These are phyloP conservation scores for Endothia cerciana DNA, from an alignment of 2,329 filamentous ascomycete species.

Conservation along the genomic window DNA sequence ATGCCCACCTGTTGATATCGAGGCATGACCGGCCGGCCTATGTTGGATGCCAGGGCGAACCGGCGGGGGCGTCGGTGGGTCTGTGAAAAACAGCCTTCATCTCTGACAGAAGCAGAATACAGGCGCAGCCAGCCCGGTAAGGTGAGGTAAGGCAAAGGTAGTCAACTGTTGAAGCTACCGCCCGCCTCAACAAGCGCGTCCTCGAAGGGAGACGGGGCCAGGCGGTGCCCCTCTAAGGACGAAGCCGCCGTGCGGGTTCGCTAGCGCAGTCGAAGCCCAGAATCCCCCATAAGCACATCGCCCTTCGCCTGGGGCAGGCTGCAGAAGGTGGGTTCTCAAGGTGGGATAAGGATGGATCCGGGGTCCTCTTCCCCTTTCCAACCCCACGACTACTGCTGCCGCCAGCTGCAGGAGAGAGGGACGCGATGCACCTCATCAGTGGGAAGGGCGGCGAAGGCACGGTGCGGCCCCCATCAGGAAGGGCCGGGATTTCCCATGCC, in stretches of 20 bases:
- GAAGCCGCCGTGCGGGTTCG: constrained; percentile 6
- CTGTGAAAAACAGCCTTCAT: neutral
- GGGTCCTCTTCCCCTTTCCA: constrained; percentile 14
- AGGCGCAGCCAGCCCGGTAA: neutral
- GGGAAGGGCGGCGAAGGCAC: constrained; percentile 8
- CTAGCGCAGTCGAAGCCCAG: neutral
- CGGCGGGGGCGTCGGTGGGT: neutral
- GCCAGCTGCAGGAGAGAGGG: constrained; percentile 7
- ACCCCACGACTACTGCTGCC: constrained; percentile 10
- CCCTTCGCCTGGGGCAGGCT: constrained; percentile 7
- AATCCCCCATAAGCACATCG: constrained; percentile 12
- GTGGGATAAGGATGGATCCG: constrained; percentile 10
- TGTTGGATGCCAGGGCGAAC: neutral
- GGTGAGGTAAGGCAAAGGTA: neutral
- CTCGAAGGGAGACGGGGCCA: neutral
- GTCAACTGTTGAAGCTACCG: neutral
- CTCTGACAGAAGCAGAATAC: neutral
- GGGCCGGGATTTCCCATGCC: neutral
- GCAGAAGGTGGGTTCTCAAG: constrained; percentile 5
- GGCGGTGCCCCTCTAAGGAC: constrained; percentile 5
- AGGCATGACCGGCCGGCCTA: neutral
- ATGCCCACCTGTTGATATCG: neutral
- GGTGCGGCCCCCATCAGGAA: constrained; percentile 5
- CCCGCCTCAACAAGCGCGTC: neutral
- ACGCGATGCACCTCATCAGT: neutral